Percentiles rank a stretch among this genome's conserved stretches.
phyloP scores from a whole-genome alignment of 176 grass and related monocot genomes.

The Echinochloa phyllopogon region DNA sequence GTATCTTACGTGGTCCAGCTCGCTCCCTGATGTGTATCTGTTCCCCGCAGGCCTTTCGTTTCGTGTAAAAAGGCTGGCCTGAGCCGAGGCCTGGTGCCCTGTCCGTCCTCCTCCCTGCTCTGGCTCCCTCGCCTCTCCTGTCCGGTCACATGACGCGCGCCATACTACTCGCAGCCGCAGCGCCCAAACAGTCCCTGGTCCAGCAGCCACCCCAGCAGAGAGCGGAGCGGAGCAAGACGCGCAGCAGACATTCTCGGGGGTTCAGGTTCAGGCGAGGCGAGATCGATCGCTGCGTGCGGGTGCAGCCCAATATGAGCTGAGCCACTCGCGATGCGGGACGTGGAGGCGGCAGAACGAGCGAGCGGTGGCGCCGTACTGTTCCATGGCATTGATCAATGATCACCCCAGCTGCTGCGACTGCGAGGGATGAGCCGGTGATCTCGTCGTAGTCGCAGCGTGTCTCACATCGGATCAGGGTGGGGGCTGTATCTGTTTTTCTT shows the following conservation, averaged over 20 bases:
- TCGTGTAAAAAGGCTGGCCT: neutral
- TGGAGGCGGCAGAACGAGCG: neutral
- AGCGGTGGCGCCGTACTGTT: neutral
- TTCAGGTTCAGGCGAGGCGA: neutral
- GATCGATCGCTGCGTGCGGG: neutral
- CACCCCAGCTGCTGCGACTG: neutral
- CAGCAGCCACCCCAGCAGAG: neutral
- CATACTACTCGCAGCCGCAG: neutral
- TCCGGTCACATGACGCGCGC: neutral
- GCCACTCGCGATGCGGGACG: neutral
- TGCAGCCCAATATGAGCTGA: neutral
- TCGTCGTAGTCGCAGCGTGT: neutral
- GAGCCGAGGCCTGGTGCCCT: neutral
- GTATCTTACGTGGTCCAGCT: conserved; percentile 8
- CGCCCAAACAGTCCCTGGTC: neutral
- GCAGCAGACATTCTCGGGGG: neutral
- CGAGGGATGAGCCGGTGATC: neutral
- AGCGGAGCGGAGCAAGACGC: neutral
- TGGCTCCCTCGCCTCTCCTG: neutral
- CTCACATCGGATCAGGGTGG: neutral
- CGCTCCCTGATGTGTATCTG: neutral
- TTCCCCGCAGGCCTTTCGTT: neutral
- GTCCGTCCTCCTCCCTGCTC: neutral
- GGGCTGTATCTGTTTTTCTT: neutral
- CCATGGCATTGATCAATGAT: neutral